These are phyloP conservation scores for Triticum dicoccoides DNA, from an alignment of 176 grass and related monocot genomes.

Conservation along the genomic window DNA sequence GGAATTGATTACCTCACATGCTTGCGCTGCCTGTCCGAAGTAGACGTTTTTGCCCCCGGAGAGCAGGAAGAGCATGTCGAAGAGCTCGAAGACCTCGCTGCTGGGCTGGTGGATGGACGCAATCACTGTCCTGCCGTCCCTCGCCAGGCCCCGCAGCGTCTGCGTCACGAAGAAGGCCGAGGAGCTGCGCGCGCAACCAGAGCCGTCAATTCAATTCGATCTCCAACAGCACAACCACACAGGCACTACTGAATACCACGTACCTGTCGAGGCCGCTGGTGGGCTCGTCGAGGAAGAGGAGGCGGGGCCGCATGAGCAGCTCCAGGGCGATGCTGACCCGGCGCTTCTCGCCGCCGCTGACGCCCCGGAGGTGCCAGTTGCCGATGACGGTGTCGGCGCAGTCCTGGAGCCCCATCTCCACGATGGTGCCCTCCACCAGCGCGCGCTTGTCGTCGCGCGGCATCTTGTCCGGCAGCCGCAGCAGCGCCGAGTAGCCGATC, in stretches of 20 bases:
- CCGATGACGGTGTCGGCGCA: conserved; percentile 95
- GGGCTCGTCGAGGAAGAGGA: conserved; percentile 99
- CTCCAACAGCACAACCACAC: not conserved
- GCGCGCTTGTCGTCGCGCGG: conserved; percentile 78
- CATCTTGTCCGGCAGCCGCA: conserved; percentile 96
- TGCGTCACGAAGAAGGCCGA: conserved; percentile 99
- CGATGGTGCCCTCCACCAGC: conserved; percentile 89
- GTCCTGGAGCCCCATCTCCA: conserved; percentile 97
- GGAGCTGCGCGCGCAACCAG: conserved; percentile 47
- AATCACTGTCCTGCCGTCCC: conserved; percentile 93
- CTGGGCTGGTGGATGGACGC: conserved; percentile 97
- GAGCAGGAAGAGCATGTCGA: conserved; percentile 91
- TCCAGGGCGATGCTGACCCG: conserved; percentile 97
- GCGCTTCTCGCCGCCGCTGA: conserved; percentile 97
- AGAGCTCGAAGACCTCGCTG: conserved; percentile 98
- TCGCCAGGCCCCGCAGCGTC: conserved; percentile 79
- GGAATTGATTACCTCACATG: conserved; percentile 60
- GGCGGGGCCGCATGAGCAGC: conserved; percentile 91
- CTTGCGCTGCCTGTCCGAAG: conserved; percentile 75
- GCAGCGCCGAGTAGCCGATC: conserved; percentile 88
- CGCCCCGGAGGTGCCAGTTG: conserved; percentile 95
- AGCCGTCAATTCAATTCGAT: conserved; percentile 8
- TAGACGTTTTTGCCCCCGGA: conserved; percentile 98
- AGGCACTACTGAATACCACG: not conserved
- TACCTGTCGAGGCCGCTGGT: conserved; percentile 99